Evolutionary conservation across 176 grass and related monocot genomes (phyloP), one percentile per base, ranked within the genome.

Genomic region (Areca catechu): DNA sequence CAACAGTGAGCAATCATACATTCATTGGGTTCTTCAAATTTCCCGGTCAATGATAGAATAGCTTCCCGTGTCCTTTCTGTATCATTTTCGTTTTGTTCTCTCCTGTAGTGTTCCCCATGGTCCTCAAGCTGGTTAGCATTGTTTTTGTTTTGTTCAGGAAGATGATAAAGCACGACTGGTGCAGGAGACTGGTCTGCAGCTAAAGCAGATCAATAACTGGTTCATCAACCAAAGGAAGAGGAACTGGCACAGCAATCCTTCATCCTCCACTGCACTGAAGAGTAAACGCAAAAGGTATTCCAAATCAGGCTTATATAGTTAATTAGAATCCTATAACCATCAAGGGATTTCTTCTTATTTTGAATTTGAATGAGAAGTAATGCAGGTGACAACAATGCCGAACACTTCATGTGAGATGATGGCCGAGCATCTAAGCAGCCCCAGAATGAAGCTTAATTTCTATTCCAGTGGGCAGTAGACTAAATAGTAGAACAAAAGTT

Each of bases 211-310:
- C 48, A 86, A 86, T 53, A 86, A 86, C 68, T 86, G 83, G 83
- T 86, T 86, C 71, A 86, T 86, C 71, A 86, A 86, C 73, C 84
- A 87, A 77, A 71, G 84, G 61, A 87, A 87, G 78, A 71, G 79
- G 66, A 87, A 87, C 74, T 87, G 84, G 84, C 84, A 87, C 56
- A 87, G 74, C 54, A 82, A 87, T 15, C 79, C 84, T 23, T 87
- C 84, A 15, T 82, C 84, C 14, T 86, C 83, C 58, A 47, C 84
- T 25, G 55, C 52, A 19, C 65, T 82, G 17, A 87, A 87, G 78
- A 87, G 65, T 60, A 87, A 87, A 75, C 84, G 79, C 50, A 87
- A 82, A 65, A 82, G 84, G 84, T 87, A 82, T 29, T 9, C 34
- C 10, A 12, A 12, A 43, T 2, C 10, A 12, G 34, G 10, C 34